phyloP scores from a whole-genome alignment of 352 stramenopile species.

The Peronosclerospora sorghi region DNA sequence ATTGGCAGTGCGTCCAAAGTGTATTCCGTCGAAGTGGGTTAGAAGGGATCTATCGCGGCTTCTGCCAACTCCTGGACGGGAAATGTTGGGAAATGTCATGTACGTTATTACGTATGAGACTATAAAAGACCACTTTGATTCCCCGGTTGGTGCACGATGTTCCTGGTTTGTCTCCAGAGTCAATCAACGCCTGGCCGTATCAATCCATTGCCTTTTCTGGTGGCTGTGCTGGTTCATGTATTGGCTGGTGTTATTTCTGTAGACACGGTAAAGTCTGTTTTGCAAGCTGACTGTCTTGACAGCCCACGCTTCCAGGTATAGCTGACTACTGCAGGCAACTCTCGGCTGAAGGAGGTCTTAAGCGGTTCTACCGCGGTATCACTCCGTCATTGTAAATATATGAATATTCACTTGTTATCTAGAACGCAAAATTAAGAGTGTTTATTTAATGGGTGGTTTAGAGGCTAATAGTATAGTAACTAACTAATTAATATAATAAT shows the following conservation, averaged over 20 bases:
- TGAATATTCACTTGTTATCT: too few relatives aligned
- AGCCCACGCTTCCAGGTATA: constrained; percentile 56
- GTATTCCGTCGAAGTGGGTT: constrained; percentile 54
- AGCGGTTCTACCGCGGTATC: constrained; percentile 73
- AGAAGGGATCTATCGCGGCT: constrained; percentile 59
- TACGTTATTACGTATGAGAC: constrained; percentile 81
- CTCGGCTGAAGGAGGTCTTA: constrained; percentile 33
- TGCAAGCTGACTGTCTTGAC: constrained; percentile 61
- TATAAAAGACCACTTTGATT: constrained; percentile 48
- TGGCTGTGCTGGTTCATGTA: constrained; percentile 81
- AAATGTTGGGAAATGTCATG: constrained; percentile 79
- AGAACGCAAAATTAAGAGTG: too few relatives aligned
- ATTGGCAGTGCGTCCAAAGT: constrained; percentile 57
- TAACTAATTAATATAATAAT: too few relatives aligned
- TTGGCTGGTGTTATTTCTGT: constrained; percentile 72
- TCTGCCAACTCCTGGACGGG: constrained; percentile 52
- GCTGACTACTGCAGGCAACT: constrained; percentile 46
- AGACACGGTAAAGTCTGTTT: constrained; percentile 78
- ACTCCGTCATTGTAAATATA: constrained; percentile 64
- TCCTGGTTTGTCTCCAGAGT: constrained; percentile 34
- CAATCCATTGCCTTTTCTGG: constrained; percentile 61
- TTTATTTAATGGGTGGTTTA: too few relatives aligned
- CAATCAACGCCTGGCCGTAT: constrained; percentile 51
- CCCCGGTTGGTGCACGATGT: constrained; percentile 37
- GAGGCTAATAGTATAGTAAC: too few relatives aligned